These are phyloP conservation scores for Prunus campanulata DNA, from an alignment of 306 rosid genomes.

Conservation along the genomic window DNA sequence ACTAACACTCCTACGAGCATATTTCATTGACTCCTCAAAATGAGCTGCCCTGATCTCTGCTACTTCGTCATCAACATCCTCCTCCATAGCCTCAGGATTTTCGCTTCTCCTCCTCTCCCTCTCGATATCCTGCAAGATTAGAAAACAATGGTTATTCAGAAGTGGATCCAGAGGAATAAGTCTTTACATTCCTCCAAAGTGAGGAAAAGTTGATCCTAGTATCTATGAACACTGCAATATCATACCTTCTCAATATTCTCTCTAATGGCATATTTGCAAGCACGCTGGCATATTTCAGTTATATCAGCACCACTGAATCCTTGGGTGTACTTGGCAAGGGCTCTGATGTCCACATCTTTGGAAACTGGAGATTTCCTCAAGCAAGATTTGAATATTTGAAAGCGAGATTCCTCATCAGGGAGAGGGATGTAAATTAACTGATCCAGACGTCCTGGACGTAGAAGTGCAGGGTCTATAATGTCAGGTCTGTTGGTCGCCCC, in stretches of 20 bases:
- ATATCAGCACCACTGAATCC: constrained; percentile 98
- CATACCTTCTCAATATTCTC: constrained; percentile 94
- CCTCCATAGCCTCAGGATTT: constrained; percentile 97
- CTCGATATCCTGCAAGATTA: constrained; percentile 72
- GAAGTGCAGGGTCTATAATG: constrained; percentile 92
- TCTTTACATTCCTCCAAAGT: not conserved
- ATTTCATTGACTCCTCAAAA: constrained; percentile 96
- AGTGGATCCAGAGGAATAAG: not conserved
- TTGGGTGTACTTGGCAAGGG: constrained; percentile 97
- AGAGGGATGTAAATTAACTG: constrained; percentile 97
- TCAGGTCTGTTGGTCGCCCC: constrained; percentile 98
- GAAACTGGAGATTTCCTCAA: constrained; percentile 90
- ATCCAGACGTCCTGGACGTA: constrained; percentile 98
- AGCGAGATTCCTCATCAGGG: constrained; percentile 93
- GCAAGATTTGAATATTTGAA: constrained; percentile 81
- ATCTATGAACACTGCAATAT: not conserved
- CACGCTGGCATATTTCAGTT: constrained; percentile 94
- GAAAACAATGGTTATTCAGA: not conserved
- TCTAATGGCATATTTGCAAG: constrained; percentile 95
- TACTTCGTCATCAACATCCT: constrained; percentile 81
- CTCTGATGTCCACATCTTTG: constrained; percentile 84
- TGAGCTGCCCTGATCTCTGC: constrained; percentile 94
- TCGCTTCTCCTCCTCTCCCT: constrained; percentile 83
- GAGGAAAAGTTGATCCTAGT: not conserved
- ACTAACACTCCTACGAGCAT: constrained; percentile 92